Evolutionary conservation across 139 green algal species (phyloP), one percentile per base, ranked within the genome.

Genomic region (Astrephomene gubernaculifera): DNA sequence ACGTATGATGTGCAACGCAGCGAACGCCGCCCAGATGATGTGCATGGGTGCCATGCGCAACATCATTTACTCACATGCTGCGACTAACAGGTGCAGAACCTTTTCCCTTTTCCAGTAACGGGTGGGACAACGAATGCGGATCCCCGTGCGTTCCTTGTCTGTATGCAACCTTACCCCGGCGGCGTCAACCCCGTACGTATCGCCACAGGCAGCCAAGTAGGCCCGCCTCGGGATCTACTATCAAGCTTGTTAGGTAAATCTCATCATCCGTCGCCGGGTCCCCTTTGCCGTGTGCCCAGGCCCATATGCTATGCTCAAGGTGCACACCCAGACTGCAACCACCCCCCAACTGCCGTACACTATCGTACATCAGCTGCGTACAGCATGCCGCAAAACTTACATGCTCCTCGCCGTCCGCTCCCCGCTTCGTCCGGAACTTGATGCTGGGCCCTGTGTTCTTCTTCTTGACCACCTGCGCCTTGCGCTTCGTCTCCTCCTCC

Each of bases 401-500:
- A 35, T 17, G 83, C 54, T 86, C 79, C 14, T 33, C 19, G 33
- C 45, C 79, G 9, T 78, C 79, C 3, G 65, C 7, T 1, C 79
- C 79, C 27, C 61, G 39, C 21, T 64, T 41, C 31, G 70, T 79
- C 39, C 70, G 70, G 45, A 90, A 87, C 41, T 94, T 90, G 39
- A 96, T 65, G 80, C 93, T 84, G 9, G 92, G 92, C 4, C 93
- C 92, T 14, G 72, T 78, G 82, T 95, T 92, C 76, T 72, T 69
- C 64, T 90, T 88, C 52, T 90, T 91, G 24, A 89, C 84, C 3
- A 85, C 65, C 44, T 80, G 65, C 22, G 89, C 89, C 45, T 83
- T 88, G 44, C 81, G 67, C 68, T 88, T 92, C 17, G 83, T 89
- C 54, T 91, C 90, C 87, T 94, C 90, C 72, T 94, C 88, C 72